Evolutionary conservation across 108 stramenopile genomes (phyloP), one percentile per base, ranked within the genome.

Genomic region (Mayamaea pseudoterrestris): DNA sequence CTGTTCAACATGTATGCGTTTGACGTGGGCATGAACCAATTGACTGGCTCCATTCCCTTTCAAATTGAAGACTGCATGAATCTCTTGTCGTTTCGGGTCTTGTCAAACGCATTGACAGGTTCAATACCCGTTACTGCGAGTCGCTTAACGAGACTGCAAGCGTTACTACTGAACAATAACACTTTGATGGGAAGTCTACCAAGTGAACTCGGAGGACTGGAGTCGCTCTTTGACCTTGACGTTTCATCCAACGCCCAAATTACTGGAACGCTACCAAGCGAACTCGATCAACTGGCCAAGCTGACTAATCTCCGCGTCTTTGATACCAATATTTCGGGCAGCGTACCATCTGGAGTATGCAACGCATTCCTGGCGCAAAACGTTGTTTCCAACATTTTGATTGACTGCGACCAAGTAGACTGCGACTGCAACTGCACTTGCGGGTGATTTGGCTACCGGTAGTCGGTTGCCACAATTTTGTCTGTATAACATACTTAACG

Each of bases 251-350:
- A 71, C 30, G 35, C 41, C 6, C 30, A 24, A 11, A 39, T 73
- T 21, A 56, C 48, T 11, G 72, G 72, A 28, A 59, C 61, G 16
- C 34, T 73, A 21, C 72, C 72, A 0, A 41, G 44, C 6, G 61
- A 57, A 14, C 5, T 73, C 16, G 66, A 66, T 21, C 26, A 52
- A 8, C 51, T 69, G 29, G 28, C 24, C 0, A 30, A 57, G 1
- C 46, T 69, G 34, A 46, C 27, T 39, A 37, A 45, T 5, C 27
- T 69, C 31, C 32, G 46, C 30, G 11, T 69, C 0, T 63, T 57
- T 36, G 48, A 63, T 35, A 69, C 68, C 8, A 35, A 27, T 11
- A 45, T 69, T 20, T 36, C 40, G 11, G 68, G 68, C 0, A 43
- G 47, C 0, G 53, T 69, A 4, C 68, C 73, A 3, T n/a, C n/a